Evolutionary conservation across 805 yeast genomes (phyloP), one percentile per base, ranked within the genome.

Genomic region (Wickerhamomyces queroliae): DNA sequence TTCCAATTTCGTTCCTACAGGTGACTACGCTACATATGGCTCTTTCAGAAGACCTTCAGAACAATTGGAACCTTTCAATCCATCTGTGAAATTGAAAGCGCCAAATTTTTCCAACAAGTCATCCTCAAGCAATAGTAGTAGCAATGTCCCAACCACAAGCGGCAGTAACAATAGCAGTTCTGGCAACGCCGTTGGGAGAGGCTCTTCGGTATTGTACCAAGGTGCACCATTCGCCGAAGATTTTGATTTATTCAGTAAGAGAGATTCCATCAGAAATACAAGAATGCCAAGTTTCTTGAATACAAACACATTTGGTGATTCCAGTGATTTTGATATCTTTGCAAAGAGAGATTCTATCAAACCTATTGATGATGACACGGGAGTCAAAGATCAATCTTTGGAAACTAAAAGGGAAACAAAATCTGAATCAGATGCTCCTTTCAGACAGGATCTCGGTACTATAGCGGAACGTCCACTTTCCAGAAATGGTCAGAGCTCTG

Each of bases 11-110:
- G 7, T 41, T 7, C 48, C 52, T 15, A 9, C 49, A 12, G 40
- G 38, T 12, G 53, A 52, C 17, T 51, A 38, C 35, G 35, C 62
- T 52, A 38, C 63, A 41, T 46, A 49, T 52, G 44, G 50, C 44
- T 42, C 55, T 38, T 33, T 48, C 19, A 59, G 75, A 45, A 57
- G 76, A 35, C 72, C 69, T n/a, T 65, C 74, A 35, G 78, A 74
- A 47, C 76, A 70, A 37, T 44, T 71, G 36, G 78, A 73, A 39
- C 71, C 75, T 1, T 72, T 71, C 46, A 59, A 64, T 36, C 64
- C 73, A 3, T 55, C 59, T 4, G 40, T 46, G n/a, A 56, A 61
- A 34, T 50, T 62, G 17, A 53, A 50, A 37, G 46, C 38, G 13
- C 57, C 59, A 33, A 47, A 50, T 21, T 55, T 47, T 37, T 47